Evolutionary conservation across 163 green algal species (phyloP).

Genomic region (Chlorella variabilis): DNA sequence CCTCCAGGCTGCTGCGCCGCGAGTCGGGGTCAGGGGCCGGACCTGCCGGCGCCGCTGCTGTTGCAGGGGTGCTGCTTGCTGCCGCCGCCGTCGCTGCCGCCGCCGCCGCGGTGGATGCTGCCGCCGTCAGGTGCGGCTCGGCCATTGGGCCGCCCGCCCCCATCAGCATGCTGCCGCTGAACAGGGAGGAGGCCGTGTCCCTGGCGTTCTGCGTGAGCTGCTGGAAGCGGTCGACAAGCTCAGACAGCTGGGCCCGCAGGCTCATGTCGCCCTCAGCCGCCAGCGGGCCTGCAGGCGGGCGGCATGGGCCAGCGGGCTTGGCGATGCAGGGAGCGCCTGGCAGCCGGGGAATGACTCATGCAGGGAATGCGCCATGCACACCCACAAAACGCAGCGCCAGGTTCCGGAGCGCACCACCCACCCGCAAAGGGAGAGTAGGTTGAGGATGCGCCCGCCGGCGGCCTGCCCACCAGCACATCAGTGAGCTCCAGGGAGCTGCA

Average conservation of each 20-base stretch:
- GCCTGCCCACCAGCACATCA: conserved; percentile 57
- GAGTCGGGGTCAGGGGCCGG: conserved; percentile 9
- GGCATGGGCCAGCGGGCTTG: too few relatives aligned
- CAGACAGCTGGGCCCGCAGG: conserved; percentile 18
- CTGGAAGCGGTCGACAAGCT: conserved; percentile 35
- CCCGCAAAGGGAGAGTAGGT: conserved; percentile 42
- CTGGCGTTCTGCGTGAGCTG: conserved; percentile 22
- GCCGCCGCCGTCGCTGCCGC: neutral
- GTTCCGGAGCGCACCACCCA: neutral
- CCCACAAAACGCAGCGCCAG: neutral
- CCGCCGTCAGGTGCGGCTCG: too few relatives aligned
- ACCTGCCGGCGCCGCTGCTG: neutral
- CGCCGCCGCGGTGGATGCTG: neutral
- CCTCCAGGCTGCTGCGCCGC: conserved; percentile 36
- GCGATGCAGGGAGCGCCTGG: too few relatives aligned
- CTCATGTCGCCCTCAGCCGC: conserved; percentile 19
- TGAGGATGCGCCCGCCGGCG: conserved; percentile 31
- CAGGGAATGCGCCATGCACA: too few relatives aligned
- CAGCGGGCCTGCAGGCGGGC: conserved; percentile 15
- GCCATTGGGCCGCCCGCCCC: neutral
- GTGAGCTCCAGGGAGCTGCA: conserved; percentile 56
- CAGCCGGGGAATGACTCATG: too few relatives aligned
- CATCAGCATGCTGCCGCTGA: conserved; percentile 18
- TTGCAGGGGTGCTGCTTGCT: too few relatives aligned
- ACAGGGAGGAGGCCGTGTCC: conserved; percentile 23